These are phyloP conservation scores for Phialocephala sp. DNA, from an alignment of 2,329 filamentous ascomycete genomes.

Conservation along the genomic window DNA sequence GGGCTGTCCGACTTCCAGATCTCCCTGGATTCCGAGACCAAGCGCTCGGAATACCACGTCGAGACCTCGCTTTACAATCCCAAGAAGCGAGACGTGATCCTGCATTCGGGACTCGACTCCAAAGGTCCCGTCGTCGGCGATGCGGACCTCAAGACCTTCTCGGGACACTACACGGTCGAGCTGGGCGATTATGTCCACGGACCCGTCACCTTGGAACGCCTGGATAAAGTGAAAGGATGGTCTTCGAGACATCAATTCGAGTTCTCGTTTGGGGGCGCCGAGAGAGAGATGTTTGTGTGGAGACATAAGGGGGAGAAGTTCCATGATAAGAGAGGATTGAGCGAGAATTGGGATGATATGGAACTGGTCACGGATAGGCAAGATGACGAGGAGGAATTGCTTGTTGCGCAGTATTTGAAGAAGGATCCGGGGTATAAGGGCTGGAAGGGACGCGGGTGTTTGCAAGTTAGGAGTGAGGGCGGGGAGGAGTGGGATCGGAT, in stretches of 20 bases:
- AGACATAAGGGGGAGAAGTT: slow-evolving; percentile 13
- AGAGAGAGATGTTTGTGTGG: slow-evolving; percentile 17
- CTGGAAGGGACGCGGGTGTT: slow-evolving; percentile 14
- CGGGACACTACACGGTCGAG: slow-evolving; percentile 20
- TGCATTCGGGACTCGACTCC: slow-evolving; percentile 3
- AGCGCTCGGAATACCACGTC: neutral
- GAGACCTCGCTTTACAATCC: slow-evolving; percentile 17
- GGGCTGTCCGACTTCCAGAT: neutral
- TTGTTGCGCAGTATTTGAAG: slow-evolving; percentile 15
- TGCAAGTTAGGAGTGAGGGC: slow-evolving; percentile 13
- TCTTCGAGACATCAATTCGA: slow-evolving; percentile 13
- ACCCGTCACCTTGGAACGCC: slow-evolving; percentile 8
- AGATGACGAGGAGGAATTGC: slow-evolving; percentile 14
- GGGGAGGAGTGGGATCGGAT: slow-evolving; percentile 19
- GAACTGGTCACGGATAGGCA: slow-evolving; percentile 15
- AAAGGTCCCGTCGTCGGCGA: slow-evolving; percentile 10
- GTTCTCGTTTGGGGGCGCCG: slow-evolving; percentile 7
- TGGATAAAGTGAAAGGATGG: slow-evolving; percentile 20
- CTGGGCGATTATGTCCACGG: slow-evolving; percentile 5
- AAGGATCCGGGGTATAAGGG: slow-evolving; percentile 8
- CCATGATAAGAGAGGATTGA: neutral
- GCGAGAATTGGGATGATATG: slow-evolving; percentile 19
- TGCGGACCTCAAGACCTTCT: slow-evolving; percentile 19
- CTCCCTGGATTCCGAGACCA: neutral
- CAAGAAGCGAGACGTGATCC: slow-evolving; percentile 13